Base-by-base conservation (phyloP, 2,329 filamentous ascomycete genomes). In the Pyrenophora teres region DNA sequence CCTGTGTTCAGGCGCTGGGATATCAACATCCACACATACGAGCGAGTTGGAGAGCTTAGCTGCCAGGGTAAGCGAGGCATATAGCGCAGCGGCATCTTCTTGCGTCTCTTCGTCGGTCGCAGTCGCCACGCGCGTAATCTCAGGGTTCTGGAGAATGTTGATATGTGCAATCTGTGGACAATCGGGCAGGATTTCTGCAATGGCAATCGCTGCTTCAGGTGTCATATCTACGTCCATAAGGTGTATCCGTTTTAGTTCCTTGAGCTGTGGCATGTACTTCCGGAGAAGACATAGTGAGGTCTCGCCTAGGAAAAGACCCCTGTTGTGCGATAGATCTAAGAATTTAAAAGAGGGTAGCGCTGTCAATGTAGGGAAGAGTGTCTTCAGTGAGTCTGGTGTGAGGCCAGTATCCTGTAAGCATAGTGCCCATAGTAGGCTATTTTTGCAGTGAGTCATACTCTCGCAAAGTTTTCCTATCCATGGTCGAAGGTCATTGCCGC, bases 31-130 rank as follows among this genome's bases (percentile, higher is more conserved):
- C 53, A 99, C 83, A 52, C 91, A 93, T 25, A 97, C 86, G 27
- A 99, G 82, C 12, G 88, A 89, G 43, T 85, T 83, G 1, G 92
- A 96, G 0, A 97, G 83, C 46, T 92, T 86, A 1, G 91, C 88
- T 0, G 93, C 93, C 4, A 92, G 89, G 77, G 96, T 87, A 16
- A 97, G 81, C 2, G 92, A 96, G 1, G 94, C 92, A 70, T 96
- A 97, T 6, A 97, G 76, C 1, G 94, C 94, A 64, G 90, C 96
- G 0, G 94, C 93, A 74, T 97, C 93, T 74, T 97, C 93, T 72
- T 97, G 91, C 1, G 81, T 82, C 50, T 86, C 86, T 63, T 94
- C 90, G 5, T 90, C 89, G 43, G 81, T 88, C 0, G 91, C 89
- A 54, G 85, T 83, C 4, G 91, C 87, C 19, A 96, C 81, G 40